Evolutionary conservation across 2,329 filamentous ascomycete genomes (phyloP).

Genomic region (Exophiala alcalophila): DNA sequence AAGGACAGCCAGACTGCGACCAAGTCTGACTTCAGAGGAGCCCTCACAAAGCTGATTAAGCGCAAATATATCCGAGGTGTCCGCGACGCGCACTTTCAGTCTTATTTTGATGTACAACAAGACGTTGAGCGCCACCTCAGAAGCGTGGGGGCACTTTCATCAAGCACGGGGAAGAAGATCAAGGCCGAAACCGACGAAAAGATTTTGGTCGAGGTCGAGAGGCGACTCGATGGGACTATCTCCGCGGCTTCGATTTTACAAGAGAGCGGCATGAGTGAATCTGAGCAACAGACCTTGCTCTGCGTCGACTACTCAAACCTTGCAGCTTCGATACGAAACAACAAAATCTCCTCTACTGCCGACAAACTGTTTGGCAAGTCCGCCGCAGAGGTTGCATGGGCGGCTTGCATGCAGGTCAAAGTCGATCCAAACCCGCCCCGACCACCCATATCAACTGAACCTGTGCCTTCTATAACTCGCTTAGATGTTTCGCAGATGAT

Average conservation of each 20-base stretch:
- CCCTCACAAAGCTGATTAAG: constrained; percentile 13
- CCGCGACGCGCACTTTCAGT: constrained; percentile 45
- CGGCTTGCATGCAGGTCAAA: constrained; percentile 46
- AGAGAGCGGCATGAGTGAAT: constrained; percentile 11
- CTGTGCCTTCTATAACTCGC: constrained; percentile 1
- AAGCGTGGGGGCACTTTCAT: constrained; percentile 52
- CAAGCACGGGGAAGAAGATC: constrained; percentile 59
- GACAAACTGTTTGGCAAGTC: constrained; percentile 16
- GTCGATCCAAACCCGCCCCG: constrained; percentile 27
- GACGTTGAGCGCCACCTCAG: constrained; percentile 61
- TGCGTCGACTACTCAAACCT: constrained; percentile 23
- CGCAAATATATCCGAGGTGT: constrained; percentile 25
- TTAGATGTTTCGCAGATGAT: constrained; percentile 16
- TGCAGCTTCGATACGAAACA: constrained; percentile 17
- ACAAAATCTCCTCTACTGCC: constrained; percentile 12
- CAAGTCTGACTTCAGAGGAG: constrained; percentile 7
- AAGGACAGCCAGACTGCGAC: background rate
- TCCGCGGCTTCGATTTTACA: constrained; percentile 10
- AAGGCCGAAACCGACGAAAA: constrained; percentile 61
- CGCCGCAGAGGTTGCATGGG: constrained; percentile 13
- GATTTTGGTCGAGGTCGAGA: constrained; percentile 53
- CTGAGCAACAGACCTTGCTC: constrained; percentile 17
- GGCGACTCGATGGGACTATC: constrained; percentile 37
- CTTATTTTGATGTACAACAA: constrained; percentile 54
- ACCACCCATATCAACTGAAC: constrained; percentile 2